These are phyloP conservation scores for Tritrichomonas musculus DNA, from an alignment of 208 protist genomes.

Conservation along the genomic window DNA sequence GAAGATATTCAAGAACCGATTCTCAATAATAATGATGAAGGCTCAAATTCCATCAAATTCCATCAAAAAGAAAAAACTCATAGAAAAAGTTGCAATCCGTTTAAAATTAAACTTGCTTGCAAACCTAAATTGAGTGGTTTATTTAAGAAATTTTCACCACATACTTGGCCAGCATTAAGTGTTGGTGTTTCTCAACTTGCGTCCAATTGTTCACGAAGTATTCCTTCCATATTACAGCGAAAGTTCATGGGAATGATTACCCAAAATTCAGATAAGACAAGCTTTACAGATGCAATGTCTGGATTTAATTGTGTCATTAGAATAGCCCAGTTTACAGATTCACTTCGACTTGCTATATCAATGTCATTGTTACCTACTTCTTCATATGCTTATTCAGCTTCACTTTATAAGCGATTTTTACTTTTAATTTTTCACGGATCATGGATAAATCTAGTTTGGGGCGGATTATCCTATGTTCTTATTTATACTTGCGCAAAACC, in stretches of 20 bases:
- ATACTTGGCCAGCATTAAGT: neutral
- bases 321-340: neutral
- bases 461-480: neutral
- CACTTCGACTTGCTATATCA: neutral
- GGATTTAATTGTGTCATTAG: neutral
- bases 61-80: too few species aligned
- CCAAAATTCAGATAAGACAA: neutral
- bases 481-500: neutral
- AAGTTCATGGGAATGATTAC: neutral
- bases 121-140: neutral
- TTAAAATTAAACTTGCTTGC: neutral
- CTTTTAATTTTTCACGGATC: neutral
- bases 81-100: too few species aligned
- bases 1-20: too few species aligned
- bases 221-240: neutral
- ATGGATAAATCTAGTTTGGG: neutral
- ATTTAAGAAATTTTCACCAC: neutral
- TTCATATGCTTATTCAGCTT: neutral
- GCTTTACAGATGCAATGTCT: neutral
- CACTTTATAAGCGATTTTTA: neutral
- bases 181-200: neutral
- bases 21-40: too few species aligned
- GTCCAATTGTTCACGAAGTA: neutral
- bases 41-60: too few species aligned
- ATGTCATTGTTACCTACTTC: neutral